phyloP scores from a whole-genome alignment of 108 stramenopile genomes.

The Nitzschia sp. region DNA sequence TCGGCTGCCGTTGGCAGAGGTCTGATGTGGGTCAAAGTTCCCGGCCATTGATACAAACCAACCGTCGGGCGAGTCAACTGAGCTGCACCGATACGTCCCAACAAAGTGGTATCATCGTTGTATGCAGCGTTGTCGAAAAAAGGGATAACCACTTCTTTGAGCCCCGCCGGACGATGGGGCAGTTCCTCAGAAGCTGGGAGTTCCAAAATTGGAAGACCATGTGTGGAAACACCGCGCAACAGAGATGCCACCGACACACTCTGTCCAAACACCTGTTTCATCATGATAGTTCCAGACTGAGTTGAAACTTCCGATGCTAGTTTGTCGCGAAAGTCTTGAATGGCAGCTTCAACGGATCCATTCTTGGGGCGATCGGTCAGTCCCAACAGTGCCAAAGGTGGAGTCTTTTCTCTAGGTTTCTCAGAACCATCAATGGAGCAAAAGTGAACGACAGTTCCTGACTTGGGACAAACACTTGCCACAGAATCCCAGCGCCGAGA shows the following conservation, averaged over 20 bases:
- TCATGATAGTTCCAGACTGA: constrained; percentile 4
- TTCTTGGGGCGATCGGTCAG: constrained; percentile 17
- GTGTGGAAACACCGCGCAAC: constrained; percentile 14
- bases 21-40: constrained; percentile 34
- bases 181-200: background rate
- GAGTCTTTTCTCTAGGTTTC: background rate
- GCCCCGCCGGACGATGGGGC: background rate
- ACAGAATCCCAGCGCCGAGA: constrained; percentile 54
- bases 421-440: constrained; percentile 29
- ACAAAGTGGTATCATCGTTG: constrained; percentile 27
- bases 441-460: constrained; percentile 64
- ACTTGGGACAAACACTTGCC: constrained; percentile 36
- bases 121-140: constrained; percentile 37
- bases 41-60: constrained; percentile 34
- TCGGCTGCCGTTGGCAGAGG: constrained; percentile 72
- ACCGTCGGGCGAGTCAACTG: constrained; percentile 16
- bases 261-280: constrained; percentile 20
- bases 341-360: constrained; percentile 10
- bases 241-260: constrained; percentile 9
- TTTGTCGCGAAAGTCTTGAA: constrained; percentile 14
- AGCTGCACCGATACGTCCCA: constrained; percentile 19
- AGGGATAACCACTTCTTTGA: constrained; percentile 44
- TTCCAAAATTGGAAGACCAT: constrained; percentile 25
- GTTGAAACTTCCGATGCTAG: constrained; percentile 18
- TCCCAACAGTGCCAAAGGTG: constrained; percentile 24